A percentile compares a stretch with the other conserved stretches of the same genome.
Conservation (phyloP, 345 rosid genomes). For the Lagerstroemia speciosa region DNA sequence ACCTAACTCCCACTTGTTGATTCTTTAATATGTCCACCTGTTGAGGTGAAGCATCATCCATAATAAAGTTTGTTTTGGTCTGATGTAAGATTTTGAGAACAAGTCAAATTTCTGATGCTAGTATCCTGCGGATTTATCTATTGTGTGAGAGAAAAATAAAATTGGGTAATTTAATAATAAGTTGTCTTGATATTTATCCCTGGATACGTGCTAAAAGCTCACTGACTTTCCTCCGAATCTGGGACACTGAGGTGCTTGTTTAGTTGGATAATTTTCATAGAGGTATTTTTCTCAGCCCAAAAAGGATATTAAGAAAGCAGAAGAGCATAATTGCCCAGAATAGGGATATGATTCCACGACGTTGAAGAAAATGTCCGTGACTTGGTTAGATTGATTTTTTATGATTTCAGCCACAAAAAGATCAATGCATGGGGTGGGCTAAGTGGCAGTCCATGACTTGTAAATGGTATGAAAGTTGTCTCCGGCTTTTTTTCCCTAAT, state of each 20-base stretch:
- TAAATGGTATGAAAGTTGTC: not conserved
- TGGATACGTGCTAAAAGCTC: not conserved
- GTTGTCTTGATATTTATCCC: not conserved
- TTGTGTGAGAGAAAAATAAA: not conserved
- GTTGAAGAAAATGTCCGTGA: not conserved
- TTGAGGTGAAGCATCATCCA: not conserved
- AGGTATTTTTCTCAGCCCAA: not conserved
- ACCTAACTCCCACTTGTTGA: constrained; percentile 4
- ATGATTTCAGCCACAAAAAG: not conserved
- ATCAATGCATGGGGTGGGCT: not conserved
- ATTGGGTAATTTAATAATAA: not conserved
- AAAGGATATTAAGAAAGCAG: not conserved
- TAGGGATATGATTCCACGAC: not conserved
- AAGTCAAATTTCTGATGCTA: not conserved
- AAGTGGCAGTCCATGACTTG: not conserved
- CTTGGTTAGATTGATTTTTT: not conserved
- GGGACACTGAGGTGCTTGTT: not conserved
- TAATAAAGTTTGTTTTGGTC: not conserved
- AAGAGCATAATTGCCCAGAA: not conserved
- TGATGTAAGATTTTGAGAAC: not conserved
- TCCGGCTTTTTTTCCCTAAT: not conserved
- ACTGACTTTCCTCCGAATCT: not conserved
- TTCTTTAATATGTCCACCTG: not conserved
- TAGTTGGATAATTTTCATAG: not conserved
- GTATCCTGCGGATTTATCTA: not conserved